Percentiles rank a stretch among this genome's conserved stretches.
Evolutionary conservation across 257 asterid genomes (phyloP).

Genomic region (Solanum virginianum): DNA sequence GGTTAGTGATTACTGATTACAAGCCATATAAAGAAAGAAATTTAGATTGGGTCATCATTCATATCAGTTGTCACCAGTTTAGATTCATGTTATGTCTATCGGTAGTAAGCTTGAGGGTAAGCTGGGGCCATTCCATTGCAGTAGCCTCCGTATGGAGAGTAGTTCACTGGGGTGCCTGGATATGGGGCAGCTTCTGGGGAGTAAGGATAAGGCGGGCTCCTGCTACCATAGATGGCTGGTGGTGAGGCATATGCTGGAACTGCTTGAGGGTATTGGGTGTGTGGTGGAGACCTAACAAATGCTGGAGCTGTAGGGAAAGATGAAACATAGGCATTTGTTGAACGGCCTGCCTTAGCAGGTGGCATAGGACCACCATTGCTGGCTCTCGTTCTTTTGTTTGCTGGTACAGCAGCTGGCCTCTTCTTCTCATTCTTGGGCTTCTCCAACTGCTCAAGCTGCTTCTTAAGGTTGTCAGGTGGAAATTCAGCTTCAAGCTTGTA

Average conservation of each 20-base stretch:
- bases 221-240: slow-evolving; percentile 37
- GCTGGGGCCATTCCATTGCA: slow-evolving; percentile 66
- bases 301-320: slow-evolving; percentile 91
- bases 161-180: slow-evolving; percentile 66
- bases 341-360: slow-evolving; percentile 99
- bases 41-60: slow-evolving; percentile 46
- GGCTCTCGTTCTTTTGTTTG: slow-evolving; percentile 87
- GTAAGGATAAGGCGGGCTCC: slow-evolving; percentile 75
- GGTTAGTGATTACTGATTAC: slow-evolving; percentile 93
- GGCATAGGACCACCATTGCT: slow-evolving; percentile 97
- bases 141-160: slow-evolving; percentile 68
- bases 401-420: slow-evolving; percentile 71
- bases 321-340: slow-evolving; percentile 94
- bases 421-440: slow-evolving; percentile 72
- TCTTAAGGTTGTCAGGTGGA: slow-evolving; percentile 79
- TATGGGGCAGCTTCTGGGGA: slow-evolving; percentile 79
- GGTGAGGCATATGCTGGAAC: slow-evolving; percentile 71
- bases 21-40: slow-evolving; percentile 33
- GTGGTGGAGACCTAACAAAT: slow-evolving; percentile 70
- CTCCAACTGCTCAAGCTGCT: slow-evolving; percentile 83
- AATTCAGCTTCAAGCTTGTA: slow-evolving; percentile 81
- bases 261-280: slow-evolving; percentile 59
- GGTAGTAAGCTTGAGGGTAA: slow-evolving; percentile 97
- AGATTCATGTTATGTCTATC: slow-evolving; percentile 43
- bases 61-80: slow-evolving; percentile 72